Evolutionary conservation across 2,329 filamentous ascomycete genomes (phyloP).

Genomic region (Diaporthe destruens): DNA sequence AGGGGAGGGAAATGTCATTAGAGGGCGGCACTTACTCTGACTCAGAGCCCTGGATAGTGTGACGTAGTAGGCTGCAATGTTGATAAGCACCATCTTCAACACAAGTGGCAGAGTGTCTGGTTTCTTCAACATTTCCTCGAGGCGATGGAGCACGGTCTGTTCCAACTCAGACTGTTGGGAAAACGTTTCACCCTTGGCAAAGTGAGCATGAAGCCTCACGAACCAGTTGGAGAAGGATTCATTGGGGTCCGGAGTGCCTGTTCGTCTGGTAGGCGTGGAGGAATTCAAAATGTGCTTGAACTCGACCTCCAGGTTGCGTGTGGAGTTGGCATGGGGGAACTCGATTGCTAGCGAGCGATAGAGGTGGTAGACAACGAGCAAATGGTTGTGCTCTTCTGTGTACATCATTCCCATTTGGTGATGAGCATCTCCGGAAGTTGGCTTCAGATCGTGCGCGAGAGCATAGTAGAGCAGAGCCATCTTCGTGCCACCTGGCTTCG

Average conservation of each 20-base stretch:
- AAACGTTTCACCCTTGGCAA: slow-evolving; percentile 82
- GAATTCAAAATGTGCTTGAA: slow-evolving; percentile 70
- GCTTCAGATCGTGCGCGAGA: slow-evolving; percentile 82
- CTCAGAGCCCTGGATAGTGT: slow-evolving; percentile 72
- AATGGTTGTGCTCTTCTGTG: slow-evolving; percentile 80
- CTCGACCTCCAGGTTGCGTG: slow-evolving; percentile 82
- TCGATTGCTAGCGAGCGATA: slow-evolving; percentile 84
- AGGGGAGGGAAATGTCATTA: slow-evolving; percentile 5
- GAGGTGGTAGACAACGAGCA: slow-evolving; percentile 89
- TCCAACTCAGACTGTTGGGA: slow-evolving; percentile 84
- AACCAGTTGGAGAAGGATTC: slow-evolving; percentile 84
- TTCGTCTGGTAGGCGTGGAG: slow-evolving; percentile 49
- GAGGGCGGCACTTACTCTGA: slow-evolving; percentile 60
- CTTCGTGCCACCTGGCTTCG: slow-evolving; percentile 81
- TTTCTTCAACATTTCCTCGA: slow-evolving; percentile 79
- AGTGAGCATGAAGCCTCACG: slow-evolving; percentile 85
- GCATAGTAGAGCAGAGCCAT: slow-evolving; percentile 86
- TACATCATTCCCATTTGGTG: slow-evolving; percentile 93
- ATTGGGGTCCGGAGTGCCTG: slow-evolving; percentile 63
- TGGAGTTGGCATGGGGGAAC: slow-evolving; percentile 80
- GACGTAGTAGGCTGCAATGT: slow-evolving; percentile 85
- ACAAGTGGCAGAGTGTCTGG: slow-evolving; percentile 74
- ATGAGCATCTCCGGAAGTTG: slow-evolving; percentile 83
- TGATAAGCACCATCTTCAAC: slow-evolving; percentile 85
- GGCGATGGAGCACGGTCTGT: slow-evolving; percentile 83